These are phyloP conservation scores for Zelopaecilomyces penicillatus DNA, from an alignment of 2,329 filamentous ascomycete species.

Conservation along the genomic window DNA sequence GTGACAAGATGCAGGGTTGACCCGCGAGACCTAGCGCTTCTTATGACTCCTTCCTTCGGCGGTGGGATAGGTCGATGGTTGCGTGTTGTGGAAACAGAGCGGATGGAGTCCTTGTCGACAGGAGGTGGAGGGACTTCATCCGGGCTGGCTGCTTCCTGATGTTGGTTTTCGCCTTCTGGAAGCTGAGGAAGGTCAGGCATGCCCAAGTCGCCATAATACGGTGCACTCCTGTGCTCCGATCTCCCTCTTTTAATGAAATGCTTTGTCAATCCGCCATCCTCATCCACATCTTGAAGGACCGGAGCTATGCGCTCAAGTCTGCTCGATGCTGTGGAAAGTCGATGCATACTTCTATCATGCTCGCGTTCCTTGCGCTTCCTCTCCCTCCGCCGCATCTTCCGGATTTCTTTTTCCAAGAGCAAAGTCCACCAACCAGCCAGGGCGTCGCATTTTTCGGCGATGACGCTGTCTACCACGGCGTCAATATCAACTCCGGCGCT, in stretches of 20 bases:
- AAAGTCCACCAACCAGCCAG: constrained; percentile 95
- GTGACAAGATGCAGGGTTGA: constrained; percentile 84
- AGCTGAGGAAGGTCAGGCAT: constrained; percentile 70
- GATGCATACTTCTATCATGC: constrained; percentile 67
- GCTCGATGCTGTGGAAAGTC: constrained; percentile 83
- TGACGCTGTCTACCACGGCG: constrained; percentile 85
- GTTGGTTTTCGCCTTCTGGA: constrained; percentile 50
- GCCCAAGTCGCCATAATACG: constrained; percentile 52
- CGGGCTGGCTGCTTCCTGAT: constrained; percentile 17
- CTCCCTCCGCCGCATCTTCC: constrained; percentile 73
- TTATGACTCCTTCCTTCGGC: constrained; percentile 69
- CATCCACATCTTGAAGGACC: constrained; percentile 68
- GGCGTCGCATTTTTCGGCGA: constrained; percentile 81
- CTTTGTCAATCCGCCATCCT: constrained; percentile 54
- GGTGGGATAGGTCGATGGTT: constrained; percentile 70
- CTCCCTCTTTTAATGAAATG: constrained; percentile 54
- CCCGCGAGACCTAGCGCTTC: constrained; percentile 64
- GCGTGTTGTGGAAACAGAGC: constrained; percentile 69
- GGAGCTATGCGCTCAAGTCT: constrained; percentile 74
- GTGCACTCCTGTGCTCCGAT: constrained; percentile 64
- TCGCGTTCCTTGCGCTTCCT: constrained; percentile 80
- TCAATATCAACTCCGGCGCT: constrained; percentile 92
- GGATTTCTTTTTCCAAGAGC: constrained; percentile 85
- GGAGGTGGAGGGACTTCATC: constrained; percentile 56
- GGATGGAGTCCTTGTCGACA: constrained; percentile 68